A percentile compares a stretch with the other conserved stretches of the same genome.
These are phyloP conservation scores for Dactylella cylindrospora DNA, from an alignment of 2,329 filamentous ascomycete genomes.

Conservation along the genomic window DNA sequence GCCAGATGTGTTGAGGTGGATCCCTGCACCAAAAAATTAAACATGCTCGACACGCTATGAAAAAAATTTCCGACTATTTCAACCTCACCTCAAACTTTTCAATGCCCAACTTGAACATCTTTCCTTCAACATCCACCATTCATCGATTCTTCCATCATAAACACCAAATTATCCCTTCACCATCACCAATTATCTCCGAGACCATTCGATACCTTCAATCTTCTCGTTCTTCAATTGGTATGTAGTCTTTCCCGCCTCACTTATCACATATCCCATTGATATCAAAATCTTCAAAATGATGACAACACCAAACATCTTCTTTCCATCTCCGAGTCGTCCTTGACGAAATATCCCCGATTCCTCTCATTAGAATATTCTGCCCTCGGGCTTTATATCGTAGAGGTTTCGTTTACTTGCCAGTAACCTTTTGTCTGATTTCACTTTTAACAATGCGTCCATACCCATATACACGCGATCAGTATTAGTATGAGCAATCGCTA, in stretches of 20 bases:
- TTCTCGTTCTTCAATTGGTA: neutral
- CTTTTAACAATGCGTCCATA: constrained; percentile 11
- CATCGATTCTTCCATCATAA: neutral
- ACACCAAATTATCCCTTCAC: neutral
- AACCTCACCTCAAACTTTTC: neutral
- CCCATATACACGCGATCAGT: neutral
- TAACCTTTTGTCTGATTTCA: constrained; percentile 48
- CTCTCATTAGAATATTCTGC: constrained; percentile 6
- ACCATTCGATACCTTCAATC: neutral
- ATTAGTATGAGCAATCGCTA: constrained; percentile 4
- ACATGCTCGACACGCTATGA: neutral
- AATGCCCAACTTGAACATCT: neutral
- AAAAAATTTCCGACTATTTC: neutral
- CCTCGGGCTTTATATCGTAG: constrained; percentile 12
- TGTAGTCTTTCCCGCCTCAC: neutral
- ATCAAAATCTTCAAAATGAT: constrained; percentile 18
- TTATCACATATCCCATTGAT: neutral
- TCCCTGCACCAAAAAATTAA: neutral
- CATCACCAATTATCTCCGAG: neutral
- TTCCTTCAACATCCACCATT: neutral
- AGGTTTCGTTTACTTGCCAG: constrained; percentile 48
- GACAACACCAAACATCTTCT: constrained; percentile 46
- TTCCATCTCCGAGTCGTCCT: constrained; percentile 50
- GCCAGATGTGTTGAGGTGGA: neutral
- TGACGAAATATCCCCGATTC: constrained; percentile 46